A percentile compares a stretch with the other conserved stretches of the same genome.
These are phyloP conservation scores for Oehlia diaphana DNA, from an alignment of 192 early-diverging fungal genomes.

Conservation along the genomic window DNA sequence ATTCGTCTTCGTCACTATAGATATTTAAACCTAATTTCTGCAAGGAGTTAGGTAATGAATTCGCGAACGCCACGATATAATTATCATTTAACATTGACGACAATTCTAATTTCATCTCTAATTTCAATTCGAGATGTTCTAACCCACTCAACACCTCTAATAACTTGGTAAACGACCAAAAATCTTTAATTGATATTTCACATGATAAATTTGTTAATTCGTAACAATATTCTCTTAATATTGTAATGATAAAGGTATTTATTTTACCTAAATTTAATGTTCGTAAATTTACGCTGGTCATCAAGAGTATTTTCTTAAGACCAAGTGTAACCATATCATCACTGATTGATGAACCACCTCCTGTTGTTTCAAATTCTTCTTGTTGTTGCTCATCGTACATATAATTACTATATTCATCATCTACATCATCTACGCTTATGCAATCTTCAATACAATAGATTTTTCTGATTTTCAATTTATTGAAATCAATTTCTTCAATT, in stretches of 20 bases:
- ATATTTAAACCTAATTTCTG: neutral
- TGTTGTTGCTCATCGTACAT: neutral
- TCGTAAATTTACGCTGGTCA: neutral
- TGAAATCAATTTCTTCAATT: neutral
- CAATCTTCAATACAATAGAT: neutral
- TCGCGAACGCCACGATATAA: neutral
- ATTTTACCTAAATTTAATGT: neutral
- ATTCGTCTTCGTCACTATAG: neutral
- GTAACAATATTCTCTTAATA: neutral
- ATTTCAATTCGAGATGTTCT: neutral
- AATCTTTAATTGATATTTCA: neutral
- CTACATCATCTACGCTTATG: too few species aligned
- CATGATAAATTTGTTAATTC: neutral
- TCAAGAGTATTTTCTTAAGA: neutral
- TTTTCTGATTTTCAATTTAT: neutral
- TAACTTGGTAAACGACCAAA: neutral
- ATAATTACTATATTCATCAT: too few species aligned
- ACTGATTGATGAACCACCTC: neutral
- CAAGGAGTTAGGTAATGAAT: neutral
- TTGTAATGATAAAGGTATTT: neutral
- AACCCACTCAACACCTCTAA: neutral
- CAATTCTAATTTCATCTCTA: neutral
- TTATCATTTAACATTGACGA: neutral
- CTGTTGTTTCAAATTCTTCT: neutral
- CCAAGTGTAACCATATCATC: neutral